phyloP scores from a whole-genome alignment of 257 asterid species.

The Capsicum pubescens region DNA sequence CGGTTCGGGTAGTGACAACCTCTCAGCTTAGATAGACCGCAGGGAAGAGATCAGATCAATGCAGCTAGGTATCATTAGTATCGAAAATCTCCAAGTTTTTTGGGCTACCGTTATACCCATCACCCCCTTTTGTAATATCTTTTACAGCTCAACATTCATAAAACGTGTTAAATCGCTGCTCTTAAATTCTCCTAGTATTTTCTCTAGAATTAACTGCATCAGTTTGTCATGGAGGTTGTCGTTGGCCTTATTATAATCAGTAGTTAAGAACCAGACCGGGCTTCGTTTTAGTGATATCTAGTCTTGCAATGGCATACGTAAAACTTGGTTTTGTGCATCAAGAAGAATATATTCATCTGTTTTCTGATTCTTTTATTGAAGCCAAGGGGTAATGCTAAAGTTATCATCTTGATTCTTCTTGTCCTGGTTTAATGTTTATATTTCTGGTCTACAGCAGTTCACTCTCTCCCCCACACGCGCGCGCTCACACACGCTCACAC shows the following conservation, averaged over 20 bases:
- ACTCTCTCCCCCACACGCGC: too few relatives aligned
- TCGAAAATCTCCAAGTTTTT: constrained; percentile 26
- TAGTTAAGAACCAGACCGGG: not conserved
- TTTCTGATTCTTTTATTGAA: not conserved
- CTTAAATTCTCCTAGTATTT: not conserved
- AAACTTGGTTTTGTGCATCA: not conserved
- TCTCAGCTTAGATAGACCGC: constrained; percentile 30
- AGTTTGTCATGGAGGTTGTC: not conserved
- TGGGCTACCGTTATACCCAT: not conserved
- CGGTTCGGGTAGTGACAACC: too few relatives aligned
- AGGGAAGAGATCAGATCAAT: constrained; percentile 36
- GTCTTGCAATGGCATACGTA: not conserved
- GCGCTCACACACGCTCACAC: too few relatives aligned
- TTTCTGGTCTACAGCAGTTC: not conserved
- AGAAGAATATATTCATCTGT: not conserved
- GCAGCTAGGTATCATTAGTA: constrained; percentile 34
- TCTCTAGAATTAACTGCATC: constrained; percentile 18
- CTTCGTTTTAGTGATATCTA: not conserved
- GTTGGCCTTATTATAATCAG: not conserved
- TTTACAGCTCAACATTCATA: constrained; percentile 10
- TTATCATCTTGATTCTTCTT: not conserved
- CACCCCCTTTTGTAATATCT: not conserved
- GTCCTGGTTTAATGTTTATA: not conserved
- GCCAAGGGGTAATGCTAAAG: not conserved
- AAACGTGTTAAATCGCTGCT: not conserved